Conservation (phyloP, 2,329 filamentous ascomycete species). For the Herpotrichia juniperi region DNA sequence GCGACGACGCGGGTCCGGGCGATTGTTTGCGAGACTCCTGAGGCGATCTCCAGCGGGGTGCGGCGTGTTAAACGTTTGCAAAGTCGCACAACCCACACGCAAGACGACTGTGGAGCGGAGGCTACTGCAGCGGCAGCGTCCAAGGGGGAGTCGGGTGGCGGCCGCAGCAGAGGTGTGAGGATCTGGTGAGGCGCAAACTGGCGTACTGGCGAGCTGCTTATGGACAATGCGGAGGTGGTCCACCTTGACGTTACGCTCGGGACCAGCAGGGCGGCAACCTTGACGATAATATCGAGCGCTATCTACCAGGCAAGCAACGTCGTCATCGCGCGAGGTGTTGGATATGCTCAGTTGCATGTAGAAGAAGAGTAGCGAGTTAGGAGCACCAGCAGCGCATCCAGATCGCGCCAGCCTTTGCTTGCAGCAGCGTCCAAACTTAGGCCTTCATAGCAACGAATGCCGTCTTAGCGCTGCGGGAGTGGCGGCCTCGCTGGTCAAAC, state of each 20-base stretch:
- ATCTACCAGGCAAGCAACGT: constrained; percentile 13
- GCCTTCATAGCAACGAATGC: constrained; percentile 18
- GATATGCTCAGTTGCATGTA: not conserved
- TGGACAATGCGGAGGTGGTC: constrained; percentile 13
- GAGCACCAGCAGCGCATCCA: not conserved
- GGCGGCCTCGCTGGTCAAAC: constrained; percentile 9
- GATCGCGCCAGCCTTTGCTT: not conserved
- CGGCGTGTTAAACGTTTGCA: constrained; percentile 4
- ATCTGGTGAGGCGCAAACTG: not conserved
- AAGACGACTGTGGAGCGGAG: not conserved
- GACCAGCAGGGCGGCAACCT: constrained; percentile 19
- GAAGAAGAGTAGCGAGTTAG: not conserved
- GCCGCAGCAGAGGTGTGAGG: not conserved
- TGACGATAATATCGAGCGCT: constrained; percentile 11
- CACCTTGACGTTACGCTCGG: not conserved
- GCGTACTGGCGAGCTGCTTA: constrained; percentile 4
- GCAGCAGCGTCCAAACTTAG: constrained; percentile 1
- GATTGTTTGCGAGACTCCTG: constrained; percentile 15
- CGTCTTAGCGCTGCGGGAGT: constrained; percentile 14
- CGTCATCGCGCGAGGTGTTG: constrained; percentile 9
- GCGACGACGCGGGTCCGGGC: constrained; percentile 16
- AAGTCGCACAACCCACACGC: constrained; percentile 6
- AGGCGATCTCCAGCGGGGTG: constrained; percentile 11
- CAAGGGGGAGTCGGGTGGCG: constrained; percentile 1
- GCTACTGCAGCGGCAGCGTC: not conserved